These are phyloP conservation scores for Metschnikowia noctiluminum DNA, from an alignment of 805 yeast genomes.

Conservation along the genomic window DNA sequence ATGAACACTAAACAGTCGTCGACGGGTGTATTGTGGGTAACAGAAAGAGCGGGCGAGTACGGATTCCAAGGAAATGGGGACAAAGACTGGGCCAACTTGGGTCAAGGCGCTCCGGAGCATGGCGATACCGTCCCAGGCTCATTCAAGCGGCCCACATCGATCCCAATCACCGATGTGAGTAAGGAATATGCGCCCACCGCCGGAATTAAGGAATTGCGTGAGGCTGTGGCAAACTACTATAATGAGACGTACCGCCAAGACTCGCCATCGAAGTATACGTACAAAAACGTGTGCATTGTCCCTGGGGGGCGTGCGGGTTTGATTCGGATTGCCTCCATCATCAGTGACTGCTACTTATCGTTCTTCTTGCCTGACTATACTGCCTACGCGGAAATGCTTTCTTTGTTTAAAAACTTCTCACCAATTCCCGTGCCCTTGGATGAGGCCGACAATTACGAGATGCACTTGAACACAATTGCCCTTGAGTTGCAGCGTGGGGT, in stretches of 20 bases:
- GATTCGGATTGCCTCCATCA: conserved; percentile 58
- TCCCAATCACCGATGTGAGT: conserved; percentile 46
- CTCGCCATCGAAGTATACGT: conserved; percentile 51
- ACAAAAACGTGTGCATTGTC: conserved; percentile 58
- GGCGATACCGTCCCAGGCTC: conserved; percentile 58
- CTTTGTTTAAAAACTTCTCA: conserved; percentile 57
- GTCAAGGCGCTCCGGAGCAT: conserved; percentile 65
- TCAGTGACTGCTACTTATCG: conserved; percentile 55
- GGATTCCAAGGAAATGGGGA: conserved; percentile 44
- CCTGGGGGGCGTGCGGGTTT: conserved; percentile 66
- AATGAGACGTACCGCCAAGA: conserved; percentile 51
- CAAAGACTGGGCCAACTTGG: conserved; percentile 54
- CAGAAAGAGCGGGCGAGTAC: conserved; percentile 57
- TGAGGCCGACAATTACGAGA: conserved; percentile 54
- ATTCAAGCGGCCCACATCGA: conserved; percentile 47
- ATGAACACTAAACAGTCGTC: conserved; percentile 56
- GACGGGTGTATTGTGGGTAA: conserved; percentile 64
- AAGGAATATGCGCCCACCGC: conserved; percentile 62
- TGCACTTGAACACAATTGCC: conserved; percentile 50
- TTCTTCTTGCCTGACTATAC: conserved; percentile 63
- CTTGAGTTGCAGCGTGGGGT: conserved; percentile 56
- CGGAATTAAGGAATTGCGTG: conserved; percentile 51
- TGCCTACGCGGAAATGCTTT: conserved; percentile 63
- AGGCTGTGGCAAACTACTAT: conserved; percentile 56
- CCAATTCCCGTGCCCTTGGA: conserved; percentile 62